Evolutionary conservation across 2,329 filamentous ascomycete species (phyloP).

Genomic region (Stemphylium vesicarium): DNA sequence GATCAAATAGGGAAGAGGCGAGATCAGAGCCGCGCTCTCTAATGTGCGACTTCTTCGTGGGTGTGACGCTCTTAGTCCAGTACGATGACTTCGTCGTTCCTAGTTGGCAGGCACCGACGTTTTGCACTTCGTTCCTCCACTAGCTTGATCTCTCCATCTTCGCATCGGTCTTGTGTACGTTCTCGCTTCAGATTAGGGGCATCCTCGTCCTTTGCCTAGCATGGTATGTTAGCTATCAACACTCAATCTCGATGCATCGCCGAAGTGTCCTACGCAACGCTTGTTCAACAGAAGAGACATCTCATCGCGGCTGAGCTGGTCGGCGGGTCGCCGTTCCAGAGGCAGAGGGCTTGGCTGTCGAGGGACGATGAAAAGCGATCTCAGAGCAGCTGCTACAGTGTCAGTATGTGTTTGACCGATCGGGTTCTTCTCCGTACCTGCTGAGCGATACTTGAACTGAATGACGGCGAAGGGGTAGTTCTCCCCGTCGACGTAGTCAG

Average conservation of each 20-base stretch:
- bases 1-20: too few species aligned
- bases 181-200: constrained; percentile 2
- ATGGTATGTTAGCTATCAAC: neutral
- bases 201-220: neutral
- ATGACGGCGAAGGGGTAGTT: constrained; percentile 18
- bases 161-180: neutral
- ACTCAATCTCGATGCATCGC: neutral
- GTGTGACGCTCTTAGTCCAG: constrained; percentile 6
- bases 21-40: too few species aligned
- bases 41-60: neutral
- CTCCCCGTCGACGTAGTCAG: constrained; percentile 1
- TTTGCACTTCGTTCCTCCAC: constrained; percentile 6
- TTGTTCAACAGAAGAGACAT: neutral
- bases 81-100: constrained; percentile 13
- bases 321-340: neutral
- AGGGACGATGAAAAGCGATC: constrained; percentile 35
- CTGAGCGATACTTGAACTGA: constrained; percentile 24
- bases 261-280: neutral
- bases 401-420: neutral
- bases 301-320: too few species aligned
- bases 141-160: constrained; percentile 4
- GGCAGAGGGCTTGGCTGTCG: constrained; percentile 23
- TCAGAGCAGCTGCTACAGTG: constrained; percentile 19
- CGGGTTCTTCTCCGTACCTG: neutral
- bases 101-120: constrained; percentile 10